Conservation (phyloP, 2,329 filamentous ascomycete genomes). For the Claviceps sp. region DNA sequence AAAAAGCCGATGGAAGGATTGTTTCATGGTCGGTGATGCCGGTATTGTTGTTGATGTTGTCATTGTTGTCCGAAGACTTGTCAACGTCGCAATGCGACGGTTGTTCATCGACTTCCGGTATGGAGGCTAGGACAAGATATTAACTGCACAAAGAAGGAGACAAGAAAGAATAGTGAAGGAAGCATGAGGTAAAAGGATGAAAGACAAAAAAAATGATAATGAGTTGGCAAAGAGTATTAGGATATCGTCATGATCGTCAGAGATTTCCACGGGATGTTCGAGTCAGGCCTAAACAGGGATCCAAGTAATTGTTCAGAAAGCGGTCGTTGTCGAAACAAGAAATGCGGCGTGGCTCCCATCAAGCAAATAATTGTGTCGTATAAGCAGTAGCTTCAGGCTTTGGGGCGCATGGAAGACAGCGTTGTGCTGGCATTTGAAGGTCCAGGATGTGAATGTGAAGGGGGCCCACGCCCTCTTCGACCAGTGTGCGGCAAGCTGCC, state of each 20-base stretch:
- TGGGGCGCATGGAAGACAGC: slow-evolving; percentile 22
- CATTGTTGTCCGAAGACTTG: not conserved
- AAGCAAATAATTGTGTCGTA: not conserved
- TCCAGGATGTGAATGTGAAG: slow-evolving; percentile 23
- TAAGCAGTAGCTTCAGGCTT: slow-evolving; percentile 13
- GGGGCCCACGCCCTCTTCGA: slow-evolving; percentile 30
- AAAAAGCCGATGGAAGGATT: not conserved
- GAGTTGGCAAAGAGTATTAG: not conserved
- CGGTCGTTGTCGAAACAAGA: not conserved
- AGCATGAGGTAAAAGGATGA: not conserved
- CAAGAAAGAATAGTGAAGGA: not conserved
- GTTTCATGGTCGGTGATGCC: not conserved
- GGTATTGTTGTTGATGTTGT: not conserved
- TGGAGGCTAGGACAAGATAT: not conserved
- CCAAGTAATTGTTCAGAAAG: not conserved
- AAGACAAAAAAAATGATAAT: not conserved
- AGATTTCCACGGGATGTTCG: not conserved
- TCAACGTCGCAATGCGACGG: not conserved
- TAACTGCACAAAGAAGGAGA: not conserved
- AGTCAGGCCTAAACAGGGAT: not conserved
- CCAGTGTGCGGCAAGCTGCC: slow-evolving; percentile 38
- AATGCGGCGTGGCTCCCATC: not conserved
- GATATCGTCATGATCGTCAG: slow-evolving; percentile 5
- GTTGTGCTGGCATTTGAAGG: slow-evolving; percentile 23
- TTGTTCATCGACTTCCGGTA: not conserved